These are phyloP conservation scores for Aegilops sharonensis DNA, from an alignment of 176 grass and related monocot genomes.

Conservation along the genomic window DNA sequence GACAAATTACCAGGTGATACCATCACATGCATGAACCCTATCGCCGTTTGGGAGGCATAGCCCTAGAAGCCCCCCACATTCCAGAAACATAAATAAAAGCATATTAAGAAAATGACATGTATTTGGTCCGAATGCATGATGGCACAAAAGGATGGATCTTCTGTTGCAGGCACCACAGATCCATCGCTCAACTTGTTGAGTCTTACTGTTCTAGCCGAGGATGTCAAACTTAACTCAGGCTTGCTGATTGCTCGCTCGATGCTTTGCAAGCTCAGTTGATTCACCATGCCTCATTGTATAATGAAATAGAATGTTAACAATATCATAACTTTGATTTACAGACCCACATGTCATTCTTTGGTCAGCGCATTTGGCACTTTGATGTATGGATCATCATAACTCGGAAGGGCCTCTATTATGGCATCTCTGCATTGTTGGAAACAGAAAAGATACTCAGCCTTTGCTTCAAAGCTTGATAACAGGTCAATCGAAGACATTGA, in stretches of 20 bases:
- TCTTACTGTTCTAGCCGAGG: background rate
- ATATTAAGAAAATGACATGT: background rate
- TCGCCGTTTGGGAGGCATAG: background rate
- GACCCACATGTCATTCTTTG: slow-evolving; percentile 55
- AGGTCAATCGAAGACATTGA: background rate
- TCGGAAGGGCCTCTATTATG: slow-evolving; percentile 63
- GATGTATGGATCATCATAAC: slow-evolving; percentile 74
- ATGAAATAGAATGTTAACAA: background rate
- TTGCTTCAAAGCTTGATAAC: background rate
- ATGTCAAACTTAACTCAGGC: background rate
- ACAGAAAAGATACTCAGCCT: background rate
- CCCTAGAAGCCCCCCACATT: background rate
- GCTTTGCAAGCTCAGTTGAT: background rate
- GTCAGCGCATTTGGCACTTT: slow-evolving; percentile 86
- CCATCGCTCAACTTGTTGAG: background rate
- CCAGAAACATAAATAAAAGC: background rate
- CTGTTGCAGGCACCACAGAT: background rate
- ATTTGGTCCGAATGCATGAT: background rate
- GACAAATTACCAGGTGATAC: background rate
- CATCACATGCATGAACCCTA: background rate
- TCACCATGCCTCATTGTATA: background rate
- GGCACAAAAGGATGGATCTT: background rate
- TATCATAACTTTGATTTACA: slow-evolving; percentile 15
- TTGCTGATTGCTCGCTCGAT: background rate
- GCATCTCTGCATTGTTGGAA: slow-evolving; percentile 52